phyloP scores from a whole-genome alignment of 257 asterid species.

The Solanum virginianum region DNA sequence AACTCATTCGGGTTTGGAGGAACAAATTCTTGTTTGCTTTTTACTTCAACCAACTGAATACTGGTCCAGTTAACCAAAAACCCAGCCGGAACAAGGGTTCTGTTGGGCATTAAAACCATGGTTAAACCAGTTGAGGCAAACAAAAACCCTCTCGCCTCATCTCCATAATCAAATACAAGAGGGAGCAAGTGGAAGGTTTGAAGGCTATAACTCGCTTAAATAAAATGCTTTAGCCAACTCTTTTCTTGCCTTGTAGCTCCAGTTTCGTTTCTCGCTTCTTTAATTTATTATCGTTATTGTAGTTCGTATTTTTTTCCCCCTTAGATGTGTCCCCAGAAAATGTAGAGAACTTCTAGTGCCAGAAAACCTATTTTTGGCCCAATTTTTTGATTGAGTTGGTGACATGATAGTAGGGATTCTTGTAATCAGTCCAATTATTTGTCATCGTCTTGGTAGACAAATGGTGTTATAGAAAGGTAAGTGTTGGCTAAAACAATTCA shows the following conservation, averaged over 20 bases:
- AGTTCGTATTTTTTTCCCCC: not conserved
- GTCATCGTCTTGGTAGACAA: not conserved
- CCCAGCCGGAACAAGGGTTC: not conserved
- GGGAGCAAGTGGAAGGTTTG: not conserved
- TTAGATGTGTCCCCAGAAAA: not conserved
- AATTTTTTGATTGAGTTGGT: not conserved
- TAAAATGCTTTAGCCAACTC: not conserved
- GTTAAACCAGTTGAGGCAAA: not conserved
- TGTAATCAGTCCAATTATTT: not conserved
- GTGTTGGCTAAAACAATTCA: not conserved
- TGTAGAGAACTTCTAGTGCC: not conserved
- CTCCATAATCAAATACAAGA: not conserved
- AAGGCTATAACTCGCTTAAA: not conserved
- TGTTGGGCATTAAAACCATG: not conserved
- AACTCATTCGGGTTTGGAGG: slow-evolving; percentile 98
- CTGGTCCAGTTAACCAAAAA: not conserved
- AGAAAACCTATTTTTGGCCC: not conserved
- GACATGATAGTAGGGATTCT: not conserved
- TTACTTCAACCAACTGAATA: slow-evolving; percentile 39
- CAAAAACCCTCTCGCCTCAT: not conserved
- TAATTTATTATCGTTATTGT: not conserved
- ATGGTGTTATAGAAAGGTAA: not conserved
- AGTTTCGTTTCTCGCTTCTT: not conserved
- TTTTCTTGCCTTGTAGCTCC: not conserved
- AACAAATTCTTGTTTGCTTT: slow-evolving; percentile 74